Evolutionary conservation across 352 stramenopile genomes (phyloP).

Genomic region (Elongisporangium senticosum): DNA sequence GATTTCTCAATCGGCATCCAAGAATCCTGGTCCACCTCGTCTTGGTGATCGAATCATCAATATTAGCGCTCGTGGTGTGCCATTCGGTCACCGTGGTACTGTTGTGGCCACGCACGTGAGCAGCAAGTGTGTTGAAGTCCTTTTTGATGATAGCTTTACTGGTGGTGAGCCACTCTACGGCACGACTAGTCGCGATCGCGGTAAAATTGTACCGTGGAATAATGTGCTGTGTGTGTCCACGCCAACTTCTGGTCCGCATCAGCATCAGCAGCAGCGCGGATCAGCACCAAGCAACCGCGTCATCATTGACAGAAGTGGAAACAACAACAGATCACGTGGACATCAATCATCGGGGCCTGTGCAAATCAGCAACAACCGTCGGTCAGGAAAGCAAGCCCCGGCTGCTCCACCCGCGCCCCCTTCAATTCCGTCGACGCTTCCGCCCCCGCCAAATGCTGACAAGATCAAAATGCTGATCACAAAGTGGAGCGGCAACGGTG

Average conservation of each 20-base stretch:
- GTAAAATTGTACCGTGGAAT: conserved; percentile 94
- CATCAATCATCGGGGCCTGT: conserved; percentile 3
- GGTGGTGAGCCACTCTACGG: conserved; percentile 95
- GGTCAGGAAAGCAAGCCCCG: conserved; percentile 10
- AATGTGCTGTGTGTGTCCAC: conserved; percentile 72
- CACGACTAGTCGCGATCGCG: conserved; percentile 91
- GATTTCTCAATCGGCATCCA: conserved; percentile 47
- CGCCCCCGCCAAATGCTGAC: conserved; percentile 34
- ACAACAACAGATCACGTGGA: conserved; percentile 9
- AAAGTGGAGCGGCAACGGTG: conserved; percentile 49
- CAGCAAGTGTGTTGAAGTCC: conserved; percentile 96
- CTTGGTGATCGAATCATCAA: conserved; percentile 98
- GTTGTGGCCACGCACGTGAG: conserved; percentile 96
- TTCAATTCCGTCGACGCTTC: conserved; percentile 27
- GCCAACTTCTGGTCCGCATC: conserved; percentile 16
- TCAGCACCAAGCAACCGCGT: conserved; percentile 2
- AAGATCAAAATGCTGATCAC: conserved; percentile 62
- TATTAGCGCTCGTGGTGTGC: conserved; percentile 91
- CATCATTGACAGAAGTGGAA: conserved; percentile 8
- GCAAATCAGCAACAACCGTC: conserved; percentile 1
- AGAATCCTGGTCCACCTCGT: conserved; percentile 70
- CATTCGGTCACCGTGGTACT: conserved; percentile 96
- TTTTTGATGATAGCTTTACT: conserved; percentile 97
- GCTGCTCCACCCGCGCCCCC: conserved; percentile 10
- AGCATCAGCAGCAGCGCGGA: not conserved